These are phyloP conservation scores for Trichoderma atroviride DNA, from an alignment of 2,329 filamentous ascomycete genomes.

Conservation along the genomic window DNA sequence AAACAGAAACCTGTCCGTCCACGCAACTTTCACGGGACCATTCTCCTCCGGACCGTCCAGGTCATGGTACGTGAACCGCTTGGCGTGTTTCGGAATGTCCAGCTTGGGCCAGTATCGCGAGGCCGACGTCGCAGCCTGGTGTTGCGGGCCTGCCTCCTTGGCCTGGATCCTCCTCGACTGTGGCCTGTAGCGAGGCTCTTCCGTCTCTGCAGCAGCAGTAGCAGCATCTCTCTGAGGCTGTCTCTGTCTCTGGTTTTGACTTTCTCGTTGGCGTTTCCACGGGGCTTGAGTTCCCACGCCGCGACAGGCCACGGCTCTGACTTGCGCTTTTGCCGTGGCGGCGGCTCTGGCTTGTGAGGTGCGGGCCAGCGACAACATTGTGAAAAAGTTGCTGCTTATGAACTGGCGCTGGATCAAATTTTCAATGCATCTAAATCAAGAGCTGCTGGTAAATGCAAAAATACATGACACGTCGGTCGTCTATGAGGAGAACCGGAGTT, in stretches of 20 bases:
- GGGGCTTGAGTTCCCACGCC: not conserved
- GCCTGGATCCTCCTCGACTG: conserved; percentile 4
- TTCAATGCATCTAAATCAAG: not conserved
- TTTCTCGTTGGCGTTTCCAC: not conserved
- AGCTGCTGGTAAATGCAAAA: not conserved
- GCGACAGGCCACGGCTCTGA: not conserved
- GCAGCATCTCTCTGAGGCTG: not conserved
- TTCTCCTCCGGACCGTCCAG: not conserved
- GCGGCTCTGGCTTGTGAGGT: not conserved
- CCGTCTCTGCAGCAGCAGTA: not conserved
- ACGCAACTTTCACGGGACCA: conserved; percentile 34
- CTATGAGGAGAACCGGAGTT: not conserved
- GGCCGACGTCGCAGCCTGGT: conserved; percentile 18
- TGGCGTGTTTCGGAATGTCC: conserved; percentile 27
- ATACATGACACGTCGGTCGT: not conserved
- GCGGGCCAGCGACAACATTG: conserved; percentile 12
- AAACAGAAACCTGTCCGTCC: conserved; percentile 35
- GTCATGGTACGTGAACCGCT: conserved; percentile 25
- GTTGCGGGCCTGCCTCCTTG: not conserved
- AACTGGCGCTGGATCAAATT: not conserved
- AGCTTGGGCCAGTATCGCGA: conserved; percentile 27
- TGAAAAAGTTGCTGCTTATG: not conserved
- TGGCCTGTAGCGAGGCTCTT: not conserved
- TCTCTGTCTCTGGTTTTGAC: not conserved
- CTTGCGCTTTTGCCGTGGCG: not conserved